These are phyloP conservation scores for Ustulina deusta DNA, from an alignment of 2,329 filamentous ascomycete genomes.

Conservation along the genomic window DNA sequence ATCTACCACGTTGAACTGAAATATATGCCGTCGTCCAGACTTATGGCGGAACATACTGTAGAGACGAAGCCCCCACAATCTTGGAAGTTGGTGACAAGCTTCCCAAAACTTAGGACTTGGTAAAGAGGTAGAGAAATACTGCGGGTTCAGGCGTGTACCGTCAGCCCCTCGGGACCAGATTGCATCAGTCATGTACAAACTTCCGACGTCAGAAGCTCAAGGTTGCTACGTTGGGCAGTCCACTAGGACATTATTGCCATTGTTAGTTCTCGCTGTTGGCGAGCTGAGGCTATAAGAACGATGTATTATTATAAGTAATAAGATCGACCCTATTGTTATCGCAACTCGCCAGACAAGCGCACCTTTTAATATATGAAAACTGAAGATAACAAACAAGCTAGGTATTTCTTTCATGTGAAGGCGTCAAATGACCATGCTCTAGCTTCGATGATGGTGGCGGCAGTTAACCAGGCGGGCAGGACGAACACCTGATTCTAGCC, in stretches of 20 bases:
- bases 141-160: background rate
- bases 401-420: conserved; percentile 26
- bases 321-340: conserved; percentile 2
- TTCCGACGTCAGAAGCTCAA: conserved; percentile 8
- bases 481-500: conserved; percentile 13
- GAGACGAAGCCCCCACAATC: conserved; percentile 10
- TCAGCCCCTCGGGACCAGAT: conserved; percentile 2
- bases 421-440: conserved; percentile 31
- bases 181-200: background rate
- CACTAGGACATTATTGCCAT: conserved; percentile 8
- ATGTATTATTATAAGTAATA: conserved; percentile 21
- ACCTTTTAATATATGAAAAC: conserved; percentile 24
- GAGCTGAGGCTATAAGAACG: conserved; percentile 1
- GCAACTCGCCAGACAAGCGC: conserved; percentile 8
- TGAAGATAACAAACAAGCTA: conserved; percentile 15
- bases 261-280: background rate
- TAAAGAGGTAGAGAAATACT: background rate
- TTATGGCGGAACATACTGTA: background rate
- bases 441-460: conserved; percentile 4
- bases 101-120: conserved; percentile 17
- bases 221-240: background rate
- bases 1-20: background rate
- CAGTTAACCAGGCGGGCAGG: background rate
- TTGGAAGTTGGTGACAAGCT: conserved; percentile 10
- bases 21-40: conserved; percentile 13